Percentiles rank a stretch among this genome's conserved stretches.
Evolutionary conservation across 2,329 filamentous ascomycete genomes (phyloP).

Genomic region (Parastagonospora avenae): DNA sequence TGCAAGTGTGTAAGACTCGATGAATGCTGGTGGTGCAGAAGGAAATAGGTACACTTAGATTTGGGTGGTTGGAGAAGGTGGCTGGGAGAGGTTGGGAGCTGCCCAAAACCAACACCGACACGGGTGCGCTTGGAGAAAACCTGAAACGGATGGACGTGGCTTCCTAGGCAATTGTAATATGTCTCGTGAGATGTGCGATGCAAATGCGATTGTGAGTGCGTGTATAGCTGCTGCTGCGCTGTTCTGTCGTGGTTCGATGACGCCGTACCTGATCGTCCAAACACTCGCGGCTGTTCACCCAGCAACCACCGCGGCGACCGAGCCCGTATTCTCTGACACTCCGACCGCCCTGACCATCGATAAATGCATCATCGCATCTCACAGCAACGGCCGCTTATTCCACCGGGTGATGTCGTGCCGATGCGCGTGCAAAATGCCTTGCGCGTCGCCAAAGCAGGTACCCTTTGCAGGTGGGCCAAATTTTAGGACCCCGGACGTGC

Average conservation of each 20-base stretch:
- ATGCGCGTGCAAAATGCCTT: neutral
- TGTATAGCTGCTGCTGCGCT: slow-evolving; percentile 9
- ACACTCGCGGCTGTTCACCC: slow-evolving; percentile 15
- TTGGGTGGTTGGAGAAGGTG: slow-evolving; percentile 23
- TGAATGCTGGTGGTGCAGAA: slow-evolving; percentile 16
- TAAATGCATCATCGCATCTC: neutral
- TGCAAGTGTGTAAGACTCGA: slow-evolving; percentile 12
- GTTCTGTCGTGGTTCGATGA: neutral
- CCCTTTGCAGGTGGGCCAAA: neutral
- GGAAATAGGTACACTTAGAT: slow-evolving; percentile 41
- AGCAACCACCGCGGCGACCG: slow-evolving; percentile 10
- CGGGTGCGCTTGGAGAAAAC: neutral
- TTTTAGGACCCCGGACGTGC: too few relatives aligned
- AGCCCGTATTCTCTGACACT: slow-evolving; percentile 1
- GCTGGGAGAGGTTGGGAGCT: slow-evolving; percentile 36
- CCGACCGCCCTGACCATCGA: neutral
- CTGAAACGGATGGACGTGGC: neutral
- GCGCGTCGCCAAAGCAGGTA: neutral
- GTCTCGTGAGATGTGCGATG: neutral
- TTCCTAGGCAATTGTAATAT: neutral
- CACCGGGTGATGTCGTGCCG: neutral
- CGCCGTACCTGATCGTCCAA: slow-evolving; percentile 1
- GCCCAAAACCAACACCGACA: slow-evolving; percentile 3
- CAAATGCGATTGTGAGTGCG: slow-evolving; percentile 2
- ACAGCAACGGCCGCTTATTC: neutral